Conservation (phyloP, 108 stramenopile species). For the Cyclotella baltica region DNA sequence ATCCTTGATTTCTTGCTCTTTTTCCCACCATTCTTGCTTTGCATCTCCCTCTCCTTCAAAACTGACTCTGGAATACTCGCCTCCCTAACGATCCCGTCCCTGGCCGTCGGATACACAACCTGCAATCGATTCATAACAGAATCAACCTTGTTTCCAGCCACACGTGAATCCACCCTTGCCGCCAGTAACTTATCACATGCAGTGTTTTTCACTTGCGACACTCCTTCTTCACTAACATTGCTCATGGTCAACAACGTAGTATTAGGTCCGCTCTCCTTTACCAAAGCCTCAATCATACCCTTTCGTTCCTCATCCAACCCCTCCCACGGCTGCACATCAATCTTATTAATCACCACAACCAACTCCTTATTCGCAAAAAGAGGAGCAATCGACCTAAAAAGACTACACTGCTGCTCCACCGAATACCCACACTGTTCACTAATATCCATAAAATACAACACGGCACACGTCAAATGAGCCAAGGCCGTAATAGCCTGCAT, state of each 20-base stretch:
- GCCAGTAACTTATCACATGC: slow-evolving; percentile 94
- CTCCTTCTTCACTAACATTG: slow-evolving; percentile 94
- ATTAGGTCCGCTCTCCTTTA: slow-evolving; percentile 68
- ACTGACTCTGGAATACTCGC: slow-evolving; percentile 94
- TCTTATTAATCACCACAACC: slow-evolving; percentile 97
- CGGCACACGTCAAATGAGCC: slow-evolving; percentile 97
- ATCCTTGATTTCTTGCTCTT: slow-evolving; percentile 62
- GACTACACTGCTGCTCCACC: slow-evolving; percentile 94
- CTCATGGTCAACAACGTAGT: slow-evolving; percentile 93
- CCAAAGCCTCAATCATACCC: slow-evolving; percentile 76
- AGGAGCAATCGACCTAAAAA: slow-evolving; percentile 95
- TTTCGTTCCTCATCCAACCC: slow-evolving; percentile 75
- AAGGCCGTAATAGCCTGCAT: slow-evolving; percentile 99
- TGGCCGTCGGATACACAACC: slow-evolving; percentile 92
- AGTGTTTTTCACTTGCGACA: slow-evolving; percentile 43
- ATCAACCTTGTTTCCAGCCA: slow-evolving; percentile 92
- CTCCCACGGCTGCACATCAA: slow-evolving; percentile 94
- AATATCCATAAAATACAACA: slow-evolving; percentile 98
- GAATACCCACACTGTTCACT: slow-evolving; percentile 99
- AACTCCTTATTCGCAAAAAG: slow-evolving; percentile 99
- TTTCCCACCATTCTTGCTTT: no score
- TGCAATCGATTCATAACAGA: slow-evolving; percentile 97
- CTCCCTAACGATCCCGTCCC: slow-evolving; percentile 88
- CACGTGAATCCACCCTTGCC: slow-evolving; percentile 91
- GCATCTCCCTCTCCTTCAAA: slow-evolving; percentile 67